These are phyloP conservation scores for Trichoderma sp. DNA, from an alignment of 2,329 filamentous ascomycete genomes.

Conservation along the genomic window DNA sequence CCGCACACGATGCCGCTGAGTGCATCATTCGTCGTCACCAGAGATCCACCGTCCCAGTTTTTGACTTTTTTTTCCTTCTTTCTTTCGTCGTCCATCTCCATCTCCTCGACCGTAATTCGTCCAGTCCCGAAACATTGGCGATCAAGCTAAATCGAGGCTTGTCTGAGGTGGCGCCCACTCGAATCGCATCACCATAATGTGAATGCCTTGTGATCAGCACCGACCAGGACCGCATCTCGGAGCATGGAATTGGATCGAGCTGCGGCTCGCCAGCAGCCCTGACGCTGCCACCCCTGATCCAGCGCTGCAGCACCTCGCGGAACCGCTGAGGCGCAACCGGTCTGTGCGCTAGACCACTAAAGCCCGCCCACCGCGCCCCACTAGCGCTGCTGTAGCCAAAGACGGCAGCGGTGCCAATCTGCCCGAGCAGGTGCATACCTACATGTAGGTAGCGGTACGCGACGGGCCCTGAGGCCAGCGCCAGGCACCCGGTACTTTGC, in stretches of 20 bases:
- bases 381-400: not conserved
- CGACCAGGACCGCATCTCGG: slow-evolving; percentile 2
- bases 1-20: slow-evolving; percentile 1
- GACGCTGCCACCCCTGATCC: not conserved
- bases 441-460: not conserved
- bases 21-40: slow-evolving; percentile 15
- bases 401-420: not conserved
- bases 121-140: slow-evolving; percentile 1
- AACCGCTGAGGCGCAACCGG: slow-evolving; percentile 20
- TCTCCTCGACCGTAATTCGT: too few relatives aligned
- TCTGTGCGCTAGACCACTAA: slow-evolving; percentile 20
- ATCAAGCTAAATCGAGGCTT: not conserved
- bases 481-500: slow-evolving; percentile 18
- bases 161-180: too few relatives aligned
- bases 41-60: slow-evolving; percentile 10
- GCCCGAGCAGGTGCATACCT: not conserved
- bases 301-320: slow-evolving; percentile 6
- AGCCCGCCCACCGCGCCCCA: slow-evolving; percentile 23
- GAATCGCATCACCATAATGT: not conserved
- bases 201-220: not conserved
- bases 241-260: not conserved
- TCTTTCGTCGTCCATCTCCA: too few relatives aligned
- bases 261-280: not conserved
- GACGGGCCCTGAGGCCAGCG: too few relatives aligned
- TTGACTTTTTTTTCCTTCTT: slow-evolving; percentile 6